These are phyloP conservation scores for Rutidosis leptorrhynchoides DNA, from an alignment of 129 eudicot genomes.

Conservation along the genomic window DNA sequence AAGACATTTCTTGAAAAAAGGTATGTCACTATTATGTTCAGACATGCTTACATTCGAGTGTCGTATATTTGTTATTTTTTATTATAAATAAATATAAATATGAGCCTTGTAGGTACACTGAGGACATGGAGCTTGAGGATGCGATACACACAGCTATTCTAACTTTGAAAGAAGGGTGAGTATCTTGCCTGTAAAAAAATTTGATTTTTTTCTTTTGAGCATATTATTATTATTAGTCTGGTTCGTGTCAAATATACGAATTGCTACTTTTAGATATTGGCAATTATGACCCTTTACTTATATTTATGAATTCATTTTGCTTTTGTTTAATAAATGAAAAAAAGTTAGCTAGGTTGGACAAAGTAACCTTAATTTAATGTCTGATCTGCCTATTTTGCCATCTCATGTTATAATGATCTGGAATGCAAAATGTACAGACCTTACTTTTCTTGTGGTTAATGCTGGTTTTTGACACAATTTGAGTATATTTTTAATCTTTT, in stretches of 20 bases:
- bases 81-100: too few species aligned
- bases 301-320: not conserved
- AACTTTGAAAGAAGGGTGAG: conserved; percentile 96
- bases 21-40: conserved; percentile 27
- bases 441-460: not conserved
- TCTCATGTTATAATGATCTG: not conserved
- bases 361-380: too few species aligned
- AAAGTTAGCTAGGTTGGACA: too few species aligned
- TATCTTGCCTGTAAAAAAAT: too few species aligned
- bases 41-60: not conserved
- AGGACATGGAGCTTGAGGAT: conserved; percentile 98
- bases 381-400: not conserved
- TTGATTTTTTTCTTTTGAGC: not conserved
- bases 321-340: too few species aligned
- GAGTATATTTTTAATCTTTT: conserved; percentile 9
- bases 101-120: conserved; percentile 86
- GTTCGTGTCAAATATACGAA: conserved; percentile 1
- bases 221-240: conserved; percentile 9
- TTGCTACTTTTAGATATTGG: not conserved
- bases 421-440: not conserved
- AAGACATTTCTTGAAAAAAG: conserved; percentile 97
- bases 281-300: not conserved
- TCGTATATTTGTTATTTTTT: too few species aligned
- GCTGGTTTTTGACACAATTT: not conserved
- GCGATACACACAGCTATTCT: conserved; percentile 97